These are phyloP conservation scores for Fagus sylvatica DNA, from an alignment of 306 rosid species.

Conservation along the genomic window DNA sequence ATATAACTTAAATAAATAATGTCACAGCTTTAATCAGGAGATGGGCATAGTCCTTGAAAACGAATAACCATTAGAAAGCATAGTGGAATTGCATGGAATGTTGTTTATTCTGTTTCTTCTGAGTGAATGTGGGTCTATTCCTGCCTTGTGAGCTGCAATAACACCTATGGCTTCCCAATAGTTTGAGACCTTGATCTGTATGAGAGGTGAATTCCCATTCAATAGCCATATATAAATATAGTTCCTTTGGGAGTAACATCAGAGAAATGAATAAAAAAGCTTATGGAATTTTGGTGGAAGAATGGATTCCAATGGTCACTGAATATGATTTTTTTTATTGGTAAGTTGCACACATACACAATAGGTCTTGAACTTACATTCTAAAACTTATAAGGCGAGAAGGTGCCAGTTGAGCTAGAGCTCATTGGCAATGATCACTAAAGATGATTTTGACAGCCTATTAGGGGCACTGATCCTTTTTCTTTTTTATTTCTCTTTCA, in stretches of 20 bases:
- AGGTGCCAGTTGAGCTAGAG: too few relatives aligned
- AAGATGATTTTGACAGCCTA: not conserved
- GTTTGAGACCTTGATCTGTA: constrained; percentile 84
- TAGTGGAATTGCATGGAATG: constrained; percentile 34
- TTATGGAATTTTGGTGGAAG: not conserved
- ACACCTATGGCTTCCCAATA: constrained; percentile 96
- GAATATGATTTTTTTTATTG: too few relatives aligned
- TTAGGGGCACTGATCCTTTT: not conserved
- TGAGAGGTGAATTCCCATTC: constrained; percentile 19
- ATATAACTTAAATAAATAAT: not conserved
- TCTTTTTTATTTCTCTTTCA: not conserved
- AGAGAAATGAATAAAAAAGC: not conserved
- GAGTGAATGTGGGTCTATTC: constrained; percentile 77
- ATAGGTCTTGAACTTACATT: too few relatives aligned
- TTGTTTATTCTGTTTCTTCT: constrained; percentile 62
- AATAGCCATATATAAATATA: constrained; percentile 26
- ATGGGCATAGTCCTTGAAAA: constrained; percentile 30
- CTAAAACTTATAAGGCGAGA: too few relatives aligned
- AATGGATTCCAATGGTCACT: not conserved
- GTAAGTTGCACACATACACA: too few relatives aligned
- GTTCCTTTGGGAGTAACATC: not conserved
- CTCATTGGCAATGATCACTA: too few relatives aligned
- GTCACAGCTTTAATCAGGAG: constrained; percentile 10
- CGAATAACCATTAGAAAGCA: constrained; percentile 49
- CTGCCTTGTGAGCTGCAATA: constrained; percentile 88